Evolutionary conservation across 139 green algal genomes (phyloP).

Genomic region (Micractinium conductrix): DNA sequence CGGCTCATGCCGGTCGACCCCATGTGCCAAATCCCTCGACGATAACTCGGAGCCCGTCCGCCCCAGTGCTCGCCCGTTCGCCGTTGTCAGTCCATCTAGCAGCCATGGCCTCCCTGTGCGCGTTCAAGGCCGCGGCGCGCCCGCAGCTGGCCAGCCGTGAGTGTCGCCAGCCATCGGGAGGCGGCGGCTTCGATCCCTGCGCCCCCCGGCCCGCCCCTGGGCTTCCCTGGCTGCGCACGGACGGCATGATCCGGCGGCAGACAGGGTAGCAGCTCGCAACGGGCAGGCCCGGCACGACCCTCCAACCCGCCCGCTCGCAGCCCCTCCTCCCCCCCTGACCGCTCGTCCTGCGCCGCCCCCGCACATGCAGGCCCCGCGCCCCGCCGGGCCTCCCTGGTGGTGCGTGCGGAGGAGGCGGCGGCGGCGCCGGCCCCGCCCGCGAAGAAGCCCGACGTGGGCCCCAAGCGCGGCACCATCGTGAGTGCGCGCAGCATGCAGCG

Average conservation of each 20-base stretch:
- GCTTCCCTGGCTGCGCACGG: not conserved
- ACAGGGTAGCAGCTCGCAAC: not conserved
- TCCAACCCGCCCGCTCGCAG: not conserved
- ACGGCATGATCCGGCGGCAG: not conserved
- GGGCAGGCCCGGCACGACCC: not conserved
- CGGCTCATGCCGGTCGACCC: too few species aligned
- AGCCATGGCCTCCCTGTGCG: not conserved
- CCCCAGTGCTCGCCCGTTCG: too few species aligned
- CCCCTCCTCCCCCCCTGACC: not conserved
- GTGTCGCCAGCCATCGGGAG: not conserved
- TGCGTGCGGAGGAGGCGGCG: conserved; percentile 32
- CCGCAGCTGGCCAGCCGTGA: not conserved
- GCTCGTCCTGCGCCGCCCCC: too few species aligned
- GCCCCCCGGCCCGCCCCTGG: not conserved
- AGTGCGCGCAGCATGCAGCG: too few species aligned
- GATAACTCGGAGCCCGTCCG: too few species aligned
- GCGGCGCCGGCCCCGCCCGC: conserved; percentile 8
- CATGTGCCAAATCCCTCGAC: too few species aligned
- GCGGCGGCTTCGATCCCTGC: too few species aligned
- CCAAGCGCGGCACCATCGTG: conserved; percentile 84
- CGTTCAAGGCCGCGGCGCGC: not conserved
- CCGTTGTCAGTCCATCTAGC: too few species aligned
- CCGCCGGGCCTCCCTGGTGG: not conserved
- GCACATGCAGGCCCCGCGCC: too few species aligned
- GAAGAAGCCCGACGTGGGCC: conserved; percentile 74